Percentiles rank a stretch among this genome's conserved stretches.
These are phyloP conservation scores for Tremella mesenterica DNA, from an alignment of 768 basidiomycete genomes.

Conservation along the genomic window DNA sequence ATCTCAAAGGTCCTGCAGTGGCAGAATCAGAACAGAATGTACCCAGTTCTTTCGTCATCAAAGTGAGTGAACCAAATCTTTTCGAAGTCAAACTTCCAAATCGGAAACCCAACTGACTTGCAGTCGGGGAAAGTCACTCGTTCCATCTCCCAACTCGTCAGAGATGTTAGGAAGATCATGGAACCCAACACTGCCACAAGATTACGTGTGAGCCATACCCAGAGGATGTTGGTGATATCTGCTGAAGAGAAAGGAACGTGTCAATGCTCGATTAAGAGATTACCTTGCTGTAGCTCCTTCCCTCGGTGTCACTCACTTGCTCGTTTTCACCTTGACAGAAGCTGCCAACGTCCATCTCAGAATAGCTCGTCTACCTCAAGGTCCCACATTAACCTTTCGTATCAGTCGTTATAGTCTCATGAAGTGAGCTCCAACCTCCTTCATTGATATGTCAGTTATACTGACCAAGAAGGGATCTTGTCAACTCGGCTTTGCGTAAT, in stretches of 20 bases:
- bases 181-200: conserved; percentile 95
- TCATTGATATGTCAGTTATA: background rate
- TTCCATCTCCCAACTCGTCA: conserved; percentile 77
- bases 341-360: conserved; percentile 57
- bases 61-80: conserved; percentile 42
- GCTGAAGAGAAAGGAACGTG: conserved; percentile 63
- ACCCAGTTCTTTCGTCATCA: conserved; percentile 93
- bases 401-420: conserved; percentile 85
- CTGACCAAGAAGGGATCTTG: conserved; percentile 38
- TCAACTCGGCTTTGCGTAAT: conserved; percentile 39
- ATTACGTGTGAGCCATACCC: conserved; percentile 56
- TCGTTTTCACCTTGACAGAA: conserved; percentile 82
- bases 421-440: conserved; percentile 48
- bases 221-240: background rate
- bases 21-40: conserved; percentile 40
- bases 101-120: too few relatives aligned
- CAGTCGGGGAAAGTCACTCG: conserved; percentile 79
- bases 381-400: conserved; percentile 88
- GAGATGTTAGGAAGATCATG: conserved; percentile 90
- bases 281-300: conserved; percentile 85
- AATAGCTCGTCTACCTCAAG: conserved; percentile 74
- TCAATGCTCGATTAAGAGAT: conserved; percentile 66
- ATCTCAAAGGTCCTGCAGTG: conserved; percentile 36
- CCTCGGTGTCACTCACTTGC: conserved; percentile 80
- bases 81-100: too few relatives aligned